Conservation (phyloP, 305 asterid species). For the Fraxinus ornus region DNA sequence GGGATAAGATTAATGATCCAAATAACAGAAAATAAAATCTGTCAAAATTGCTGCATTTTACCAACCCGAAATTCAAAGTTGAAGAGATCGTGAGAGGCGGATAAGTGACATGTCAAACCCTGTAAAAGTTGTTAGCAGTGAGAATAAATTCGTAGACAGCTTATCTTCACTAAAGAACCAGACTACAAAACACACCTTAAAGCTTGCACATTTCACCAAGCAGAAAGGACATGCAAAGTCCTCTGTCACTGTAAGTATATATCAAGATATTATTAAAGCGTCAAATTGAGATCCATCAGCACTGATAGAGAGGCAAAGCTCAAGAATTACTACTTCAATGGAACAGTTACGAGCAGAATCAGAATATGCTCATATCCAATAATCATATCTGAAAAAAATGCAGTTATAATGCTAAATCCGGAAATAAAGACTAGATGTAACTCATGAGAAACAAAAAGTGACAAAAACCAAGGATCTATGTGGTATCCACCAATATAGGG, state of each 20-base stretch:
- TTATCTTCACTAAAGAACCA: constrained; percentile 16
- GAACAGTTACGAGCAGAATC: not conserved
- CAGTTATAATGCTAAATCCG: not conserved
- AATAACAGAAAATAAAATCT: constrained; percentile 5
- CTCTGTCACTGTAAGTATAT: constrained; percentile 75
- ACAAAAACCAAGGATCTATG: not conserved
- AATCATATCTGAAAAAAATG: constrained; percentile 6
- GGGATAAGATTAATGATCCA: not conserved
- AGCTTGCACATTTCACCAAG: constrained; percentile 93
- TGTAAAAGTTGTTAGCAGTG: constrained; percentile 30
- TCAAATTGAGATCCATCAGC: not conserved
- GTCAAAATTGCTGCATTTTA: constrained; percentile 34
- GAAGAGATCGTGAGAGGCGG: constrained; percentile 85
- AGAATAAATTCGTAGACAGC: constrained; percentile 25
- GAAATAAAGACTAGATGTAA: not conserved
- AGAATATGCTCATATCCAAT: not conserved
- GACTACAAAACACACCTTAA: constrained; percentile 57
- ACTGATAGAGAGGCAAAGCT: constrained; percentile 14
- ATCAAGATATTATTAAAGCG: constrained; percentile 33
- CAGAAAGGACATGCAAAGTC: constrained; percentile 98
- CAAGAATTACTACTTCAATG: constrained; percentile 10
- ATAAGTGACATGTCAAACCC: constrained; percentile 90
- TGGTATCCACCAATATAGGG: not conserved
- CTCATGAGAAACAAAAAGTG: not conserved
- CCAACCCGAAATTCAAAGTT: constrained; percentile 98